Conservation (phyloP, 1,139 yeast species). For the Taiozyma sp. region DNA sequence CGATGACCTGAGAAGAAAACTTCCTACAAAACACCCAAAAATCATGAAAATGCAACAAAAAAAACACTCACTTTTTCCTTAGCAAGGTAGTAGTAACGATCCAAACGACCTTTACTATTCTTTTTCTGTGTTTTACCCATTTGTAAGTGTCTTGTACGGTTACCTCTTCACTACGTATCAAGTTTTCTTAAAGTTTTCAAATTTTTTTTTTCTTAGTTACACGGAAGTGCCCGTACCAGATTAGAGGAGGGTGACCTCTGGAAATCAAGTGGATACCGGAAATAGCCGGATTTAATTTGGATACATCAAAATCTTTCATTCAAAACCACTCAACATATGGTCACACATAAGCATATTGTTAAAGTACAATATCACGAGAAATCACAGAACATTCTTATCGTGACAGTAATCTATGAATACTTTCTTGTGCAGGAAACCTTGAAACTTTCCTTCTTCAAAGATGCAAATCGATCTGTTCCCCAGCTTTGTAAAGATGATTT, state of each 20-base stretch:
- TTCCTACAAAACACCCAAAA: not conserved
- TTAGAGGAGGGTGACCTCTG: not conserved
- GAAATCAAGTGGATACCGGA: not conserved
- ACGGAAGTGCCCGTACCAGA: not conserved
- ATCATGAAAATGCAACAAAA: not conserved
- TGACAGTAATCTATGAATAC: slow-evolving; percentile 42
- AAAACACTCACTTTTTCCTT: slow-evolving; percentile 58
- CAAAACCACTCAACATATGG: no score
- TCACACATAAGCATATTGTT: no score
- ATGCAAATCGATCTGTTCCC: slow-evolving; percentile 51
- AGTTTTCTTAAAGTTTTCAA: not conserved
- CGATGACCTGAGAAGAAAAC: not conserved
- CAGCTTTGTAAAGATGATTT: slow-evolving; percentile 47
- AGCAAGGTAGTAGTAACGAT: slow-evolving; percentile 91
- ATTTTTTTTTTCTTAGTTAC: not conserved
- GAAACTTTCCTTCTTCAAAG: slow-evolving; percentile 42
- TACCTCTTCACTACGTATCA: not conserved
- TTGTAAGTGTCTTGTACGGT: not conserved
- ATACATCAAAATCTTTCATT: not conserved
- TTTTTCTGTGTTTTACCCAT: slow-evolving; percentile 89
- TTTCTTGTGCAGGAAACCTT: slow-evolving; percentile 53
- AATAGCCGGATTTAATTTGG: not conserved
- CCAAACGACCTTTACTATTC: slow-evolving; percentile 98
- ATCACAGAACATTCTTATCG: slow-evolving; percentile 5
- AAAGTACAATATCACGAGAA: not conserved